Percentiles rank a stretch among this genome's conserved stretches.
Conservation (phyloP, 805 yeast species). For the Yarrowia deformans region DNA sequence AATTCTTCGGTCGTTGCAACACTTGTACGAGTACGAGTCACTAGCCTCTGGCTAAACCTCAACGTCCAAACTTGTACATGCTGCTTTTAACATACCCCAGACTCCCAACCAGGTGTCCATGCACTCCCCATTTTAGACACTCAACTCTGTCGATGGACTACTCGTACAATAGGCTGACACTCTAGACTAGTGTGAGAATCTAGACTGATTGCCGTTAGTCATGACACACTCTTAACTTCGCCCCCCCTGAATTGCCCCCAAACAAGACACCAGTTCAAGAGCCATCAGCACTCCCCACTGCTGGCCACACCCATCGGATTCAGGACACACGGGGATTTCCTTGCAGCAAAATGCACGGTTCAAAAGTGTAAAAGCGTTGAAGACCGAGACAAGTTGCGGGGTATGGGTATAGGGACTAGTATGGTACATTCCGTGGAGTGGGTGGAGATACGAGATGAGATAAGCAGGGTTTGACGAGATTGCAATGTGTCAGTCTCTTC, state of each 20-base stretch:
- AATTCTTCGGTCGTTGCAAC: too few species aligned
- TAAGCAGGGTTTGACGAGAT: too few species aligned
- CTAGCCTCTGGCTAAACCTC: too few species aligned
- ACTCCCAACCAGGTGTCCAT: slow-evolving; percentile 5
- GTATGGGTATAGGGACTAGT: slow-evolving; percentile 3
- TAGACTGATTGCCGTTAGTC: too few species aligned
- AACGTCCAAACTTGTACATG: too few species aligned
- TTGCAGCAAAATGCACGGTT: slow-evolving; percentile 15
- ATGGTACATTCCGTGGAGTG: background rate
- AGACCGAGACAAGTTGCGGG: slow-evolving; percentile 27
- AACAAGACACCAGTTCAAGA: slow-evolving; percentile 8
- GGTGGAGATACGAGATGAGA: too few species aligned
- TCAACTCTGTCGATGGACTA: background rate
- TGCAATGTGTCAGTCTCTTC: too few species aligned
- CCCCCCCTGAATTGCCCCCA: background rate
- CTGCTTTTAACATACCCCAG: background rate
- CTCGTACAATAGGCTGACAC: background rate
- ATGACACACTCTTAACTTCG: too few species aligned
- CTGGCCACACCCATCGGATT: too few species aligned
- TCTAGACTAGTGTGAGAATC: background rate
- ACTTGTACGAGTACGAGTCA: too few species aligned
- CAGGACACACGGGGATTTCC: slow-evolving; percentile 7
- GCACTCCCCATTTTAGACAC: slow-evolving; percentile 1
- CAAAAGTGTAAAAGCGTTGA: background rate
- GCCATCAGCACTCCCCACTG: background rate